A percentile compares a stretch with the other conserved stretches of the same genome.
These are phyloP conservation scores for Spathaspora gorwiae DNA, from an alignment of 805 yeast genomes.

Conservation along the genomic window DNA sequence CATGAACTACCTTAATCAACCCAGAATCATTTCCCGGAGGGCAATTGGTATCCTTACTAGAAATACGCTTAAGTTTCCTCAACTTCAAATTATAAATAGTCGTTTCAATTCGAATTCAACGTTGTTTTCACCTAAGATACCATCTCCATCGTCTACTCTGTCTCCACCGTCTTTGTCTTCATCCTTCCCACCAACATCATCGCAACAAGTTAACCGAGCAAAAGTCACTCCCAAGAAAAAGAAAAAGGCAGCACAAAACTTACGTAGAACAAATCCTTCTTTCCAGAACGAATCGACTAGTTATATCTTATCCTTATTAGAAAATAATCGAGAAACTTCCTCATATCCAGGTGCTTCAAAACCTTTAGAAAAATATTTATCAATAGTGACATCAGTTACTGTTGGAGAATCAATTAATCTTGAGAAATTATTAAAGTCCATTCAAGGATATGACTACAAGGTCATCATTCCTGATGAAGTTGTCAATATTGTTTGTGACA, in stretches of 20 bases:
- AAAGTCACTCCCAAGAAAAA: constrained; percentile 6
- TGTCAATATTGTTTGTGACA: constrained; percentile 43
- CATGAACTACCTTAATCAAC: too few species aligned
- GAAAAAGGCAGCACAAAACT: constrained; percentile 18
- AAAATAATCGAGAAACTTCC: constrained; percentile 14
- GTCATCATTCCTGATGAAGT: constrained; percentile 65
- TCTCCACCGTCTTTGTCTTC: background rate
- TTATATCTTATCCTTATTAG: constrained; percentile 21
- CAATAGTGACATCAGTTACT: constrained; percentile 65
- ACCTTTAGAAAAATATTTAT: constrained; percentile 20
- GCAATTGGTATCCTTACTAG: too few species aligned
- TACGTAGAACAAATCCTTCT: constrained; percentile 19
- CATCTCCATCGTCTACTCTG: too few species aligned
- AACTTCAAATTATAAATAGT: too few species aligned
- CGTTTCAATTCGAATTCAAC: too few species aligned
- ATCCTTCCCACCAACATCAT: background rate
- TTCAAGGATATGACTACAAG: constrained; percentile 6
- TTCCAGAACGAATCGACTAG: constrained; percentile 19
- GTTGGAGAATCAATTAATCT: constrained; percentile 70
- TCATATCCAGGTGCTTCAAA: constrained; percentile 13
- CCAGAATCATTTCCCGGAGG: too few species aligned
- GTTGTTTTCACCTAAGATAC: too few species aligned
- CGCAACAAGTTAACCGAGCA: background rate
- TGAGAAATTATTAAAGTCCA: constrained; percentile 33
- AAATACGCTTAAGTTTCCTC: too few species aligned